Base-by-base conservation (phyloP, 1,284 basidiomycete genomes). In the Ganoderma multipileum region DNA sequence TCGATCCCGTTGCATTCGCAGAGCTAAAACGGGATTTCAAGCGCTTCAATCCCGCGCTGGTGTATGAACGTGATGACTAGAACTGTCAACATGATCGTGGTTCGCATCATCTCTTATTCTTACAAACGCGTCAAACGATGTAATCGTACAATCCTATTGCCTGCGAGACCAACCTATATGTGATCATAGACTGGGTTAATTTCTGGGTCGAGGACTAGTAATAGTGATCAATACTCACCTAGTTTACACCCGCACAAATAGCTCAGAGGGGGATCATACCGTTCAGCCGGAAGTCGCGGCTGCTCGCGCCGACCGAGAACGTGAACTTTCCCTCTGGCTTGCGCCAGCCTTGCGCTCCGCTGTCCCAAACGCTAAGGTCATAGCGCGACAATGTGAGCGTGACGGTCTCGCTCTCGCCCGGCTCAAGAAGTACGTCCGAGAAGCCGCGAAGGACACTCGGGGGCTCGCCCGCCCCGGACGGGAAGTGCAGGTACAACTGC, bases 221-320 rank as follows among this genome's bases (percentile, higher is more conserved):
- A n/a, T n/a, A n/a, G n/a, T n/a, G n/a, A n/a, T n/a, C n/a, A n/a
- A n/a, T n/a, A n/a, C n/a, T n/a, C n/a, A n/a, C n/a, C n/a, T n/a
- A n/a, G n/a, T n/a, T n/a, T n/a, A n/a, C n/a, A n/a, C n/a, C n/a
- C n/a, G n/a, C n/a, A n/a, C n/a, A n/a, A n/a, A n/a, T n/a, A n/a
- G n/a, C 28, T 75, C 71, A 77, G 26, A 76, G 36, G 18, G 79
- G 78, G 28, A 82, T 67, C 0, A 18, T 44, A 7, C 42, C 42
- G 18, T 44, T 20, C 42, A 33, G 33, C 67, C 77, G 71, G 61
- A 79, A 79, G 74, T 88, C 85, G 55, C 88, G 78, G 69, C 85
- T 87, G 75, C 87, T 89, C 68, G 84, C 81, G 42, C 87, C 87
- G 20, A 89, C 77, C 3, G 80, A 79, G 64, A 88, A 76, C 28